A percentile compares a stretch with the other conserved stretches of the same genome.
Evolutionary conservation across 345 rosid species (phyloP).

Genomic region (Balakata baccata): DNA sequence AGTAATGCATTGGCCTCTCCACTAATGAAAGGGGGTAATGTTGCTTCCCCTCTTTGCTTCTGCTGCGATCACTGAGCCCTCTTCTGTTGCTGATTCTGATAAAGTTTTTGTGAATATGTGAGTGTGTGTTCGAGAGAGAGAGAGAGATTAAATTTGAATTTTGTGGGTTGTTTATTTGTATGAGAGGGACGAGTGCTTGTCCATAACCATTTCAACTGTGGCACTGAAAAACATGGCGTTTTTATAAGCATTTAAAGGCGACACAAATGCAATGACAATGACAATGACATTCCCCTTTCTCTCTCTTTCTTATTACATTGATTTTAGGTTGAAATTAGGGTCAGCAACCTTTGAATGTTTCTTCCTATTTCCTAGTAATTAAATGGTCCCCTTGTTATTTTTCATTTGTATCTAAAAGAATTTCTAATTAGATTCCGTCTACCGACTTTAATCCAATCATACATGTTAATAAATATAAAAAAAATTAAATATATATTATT

Average conservation of each 20-base stretch:
- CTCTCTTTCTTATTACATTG: slow-evolving; percentile 10
- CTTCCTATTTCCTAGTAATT: slow-evolving; percentile 27
- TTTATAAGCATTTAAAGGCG: slow-evolving; percentile 38
- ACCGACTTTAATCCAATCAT: too few relatives aligned
- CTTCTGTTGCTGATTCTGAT: slow-evolving; percentile 31
- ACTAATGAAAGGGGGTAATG: slow-evolving; percentile 19
- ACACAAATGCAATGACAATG: slow-evolving; percentile 53
- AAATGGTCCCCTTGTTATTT: slow-evolving; percentile 31
- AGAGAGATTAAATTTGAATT: not conserved
- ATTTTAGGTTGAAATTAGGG: slow-evolving; percentile 33
- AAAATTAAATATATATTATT: too few relatives aligned
- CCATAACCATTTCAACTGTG: slow-evolving; percentile 46
- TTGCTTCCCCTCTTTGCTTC: too few relatives aligned
- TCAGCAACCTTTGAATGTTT: slow-evolving; percentile 30
- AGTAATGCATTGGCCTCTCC: slow-evolving; percentile 13
- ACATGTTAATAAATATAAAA: too few relatives aligned
- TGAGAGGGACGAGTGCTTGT: slow-evolving; percentile 58
- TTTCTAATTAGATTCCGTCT: too few relatives aligned
- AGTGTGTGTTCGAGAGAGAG: not conserved
- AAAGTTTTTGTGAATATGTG: slow-evolving; percentile 14
- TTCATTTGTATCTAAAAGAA: too few relatives aligned
- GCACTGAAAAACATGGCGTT: slow-evolving; percentile 77
- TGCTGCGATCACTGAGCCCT: slow-evolving; percentile 6
- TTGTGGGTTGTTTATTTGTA: slow-evolving; percentile 34
- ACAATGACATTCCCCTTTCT: slow-evolving; percentile 31